A percentile compares a stretch with the other conserved stretches of the same genome.
These are phyloP conservation scores for Anisodus acutangulus DNA, from an alignment of 257 asterid genomes.

Conservation along the genomic window DNA sequence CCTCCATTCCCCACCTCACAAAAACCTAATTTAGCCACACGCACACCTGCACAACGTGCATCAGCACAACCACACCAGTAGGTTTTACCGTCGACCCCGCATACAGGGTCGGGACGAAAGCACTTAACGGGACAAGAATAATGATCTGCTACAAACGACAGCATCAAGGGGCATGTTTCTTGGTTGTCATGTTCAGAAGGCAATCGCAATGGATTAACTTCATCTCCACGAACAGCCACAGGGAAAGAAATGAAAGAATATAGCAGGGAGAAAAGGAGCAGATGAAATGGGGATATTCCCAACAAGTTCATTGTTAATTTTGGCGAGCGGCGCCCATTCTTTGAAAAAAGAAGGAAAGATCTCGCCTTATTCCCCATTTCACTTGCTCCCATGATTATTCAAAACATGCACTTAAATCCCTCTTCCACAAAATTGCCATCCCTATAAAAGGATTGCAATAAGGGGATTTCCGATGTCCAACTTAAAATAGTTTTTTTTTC, in stretches of 20 bases:
- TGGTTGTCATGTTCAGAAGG: conserved; percentile 52
- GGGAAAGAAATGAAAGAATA: conserved; percentile 39
- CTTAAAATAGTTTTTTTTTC: neutral
- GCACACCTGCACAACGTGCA: conserved; percentile 79
- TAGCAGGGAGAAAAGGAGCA: conserved; percentile 41
- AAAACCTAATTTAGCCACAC: conserved; percentile 67
- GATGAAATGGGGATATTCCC: conserved; percentile 7
- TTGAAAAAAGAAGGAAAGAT: neutral
- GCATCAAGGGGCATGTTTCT: conserved; percentile 51
- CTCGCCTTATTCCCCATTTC: conserved; percentile 24
- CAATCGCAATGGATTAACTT: conserved; percentile 33
- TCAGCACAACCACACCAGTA: conserved; percentile 99
- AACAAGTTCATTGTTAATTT: neutral
- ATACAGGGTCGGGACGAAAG: conserved; percentile 89
- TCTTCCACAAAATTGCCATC: conserved; percentile 18
- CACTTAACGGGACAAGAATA: conserved; percentile 74
- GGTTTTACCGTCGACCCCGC: conserved; percentile 83
- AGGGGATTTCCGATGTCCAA: neutral
- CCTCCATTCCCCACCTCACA: conserved; percentile 90
- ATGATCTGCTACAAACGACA: conserved; percentile 16
- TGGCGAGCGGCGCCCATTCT: neutral
- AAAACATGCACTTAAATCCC: neutral
- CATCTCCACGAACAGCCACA: conserved; percentile 51
- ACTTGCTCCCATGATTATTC: neutral
- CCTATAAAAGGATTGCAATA: conserved; percentile 20